Conservation (phyloP, 73 alveolate species). For the Uronychia binucleata region DNA sequence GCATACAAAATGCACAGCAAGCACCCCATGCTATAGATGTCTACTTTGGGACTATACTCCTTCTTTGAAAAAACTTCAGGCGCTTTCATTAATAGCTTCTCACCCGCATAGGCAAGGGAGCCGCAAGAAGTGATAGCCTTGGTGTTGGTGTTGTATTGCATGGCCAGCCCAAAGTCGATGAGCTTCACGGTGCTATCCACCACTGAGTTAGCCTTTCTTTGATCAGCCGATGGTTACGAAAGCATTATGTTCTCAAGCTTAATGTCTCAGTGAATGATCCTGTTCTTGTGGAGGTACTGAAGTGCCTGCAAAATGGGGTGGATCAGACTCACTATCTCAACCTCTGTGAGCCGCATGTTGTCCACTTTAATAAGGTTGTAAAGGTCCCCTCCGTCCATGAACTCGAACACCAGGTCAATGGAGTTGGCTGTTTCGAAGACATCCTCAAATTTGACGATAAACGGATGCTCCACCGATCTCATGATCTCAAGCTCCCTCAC, state of each 20-base stretch:
- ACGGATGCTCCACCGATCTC: not conserved
- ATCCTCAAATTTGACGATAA: not conserved
- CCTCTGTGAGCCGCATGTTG: not conserved
- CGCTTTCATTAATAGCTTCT: not conserved
- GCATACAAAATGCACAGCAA: not conserved
- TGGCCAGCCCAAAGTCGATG: not conserved
- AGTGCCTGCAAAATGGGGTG: constrained; percentile 5
- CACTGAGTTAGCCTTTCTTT: not conserved
- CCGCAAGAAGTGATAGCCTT: not conserved
- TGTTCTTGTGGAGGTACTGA: constrained; percentile 61
- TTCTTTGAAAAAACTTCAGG: not conserved
- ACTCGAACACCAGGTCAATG: not conserved
- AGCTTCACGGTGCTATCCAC: not conserved
- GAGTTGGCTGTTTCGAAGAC: not conserved
- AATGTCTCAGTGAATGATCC: constrained; percentile 72
- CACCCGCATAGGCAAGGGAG: not conserved
- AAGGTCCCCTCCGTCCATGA: not conserved
- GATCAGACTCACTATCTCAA: not conserved
- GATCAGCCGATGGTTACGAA: not conserved
- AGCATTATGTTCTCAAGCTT: constrained; percentile 56
- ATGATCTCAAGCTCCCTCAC: not conserved
- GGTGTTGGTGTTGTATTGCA: not conserved
- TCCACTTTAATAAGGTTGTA: not conserved
- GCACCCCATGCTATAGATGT: not conserved
- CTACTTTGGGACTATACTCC: not conserved